phyloP scores from a whole-genome alignment of 306 rosid species.

The Lathyrus tuberosus region DNA sequence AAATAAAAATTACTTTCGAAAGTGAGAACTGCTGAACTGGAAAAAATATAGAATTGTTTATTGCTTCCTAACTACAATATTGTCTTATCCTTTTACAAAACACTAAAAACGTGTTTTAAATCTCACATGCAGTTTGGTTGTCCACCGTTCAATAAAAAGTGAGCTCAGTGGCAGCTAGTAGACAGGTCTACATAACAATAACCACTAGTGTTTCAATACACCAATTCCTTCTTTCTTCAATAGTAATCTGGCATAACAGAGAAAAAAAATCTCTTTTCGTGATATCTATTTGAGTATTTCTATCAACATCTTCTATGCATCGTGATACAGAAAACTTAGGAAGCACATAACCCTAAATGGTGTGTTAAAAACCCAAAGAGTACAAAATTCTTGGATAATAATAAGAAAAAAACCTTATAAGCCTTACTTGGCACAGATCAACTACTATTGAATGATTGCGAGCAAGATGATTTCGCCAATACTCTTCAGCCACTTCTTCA shows the following conservation, averaged over 20 bases:
- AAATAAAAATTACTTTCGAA: slow-evolving; percentile 24
- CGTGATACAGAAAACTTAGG: background rate
- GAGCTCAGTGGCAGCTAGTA: slow-evolving; percentile 28
- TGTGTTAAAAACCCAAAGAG: background rate
- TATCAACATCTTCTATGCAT: slow-evolving; percentile 6
- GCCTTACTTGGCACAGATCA: slow-evolving; percentile 74
- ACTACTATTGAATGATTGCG: slow-evolving; percentile 81
- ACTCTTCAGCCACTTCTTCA: slow-evolving; percentile 82
- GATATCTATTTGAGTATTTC: slow-evolving; percentile 19
- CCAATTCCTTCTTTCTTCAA: slow-evolving; percentile 5
- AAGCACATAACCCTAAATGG: background rate
- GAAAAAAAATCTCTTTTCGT: slow-evolving; percentile 5
- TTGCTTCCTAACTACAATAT: slow-evolving; percentile 17
- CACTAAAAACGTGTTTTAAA: slow-evolving; percentile 5
- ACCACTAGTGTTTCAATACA: slow-evolving; percentile 19
- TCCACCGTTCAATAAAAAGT: slow-evolving; percentile 28
- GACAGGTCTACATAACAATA: slow-evolving; percentile 18
- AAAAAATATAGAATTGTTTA: slow-evolving; percentile 10
- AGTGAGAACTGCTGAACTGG: slow-evolving; percentile 10
- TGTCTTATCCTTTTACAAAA: slow-evolving; percentile 7
- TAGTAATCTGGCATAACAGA: slow-evolving; percentile 30
- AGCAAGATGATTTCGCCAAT: slow-evolving; percentile 87
- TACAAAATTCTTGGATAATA: slow-evolving; percentile 18
- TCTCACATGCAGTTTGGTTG: slow-evolving; percentile 22
- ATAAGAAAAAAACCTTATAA: background rate